Base-by-base conservation (phyloP, 2,329 filamentous ascomycete species). In the Penicillium sp. region DNA sequence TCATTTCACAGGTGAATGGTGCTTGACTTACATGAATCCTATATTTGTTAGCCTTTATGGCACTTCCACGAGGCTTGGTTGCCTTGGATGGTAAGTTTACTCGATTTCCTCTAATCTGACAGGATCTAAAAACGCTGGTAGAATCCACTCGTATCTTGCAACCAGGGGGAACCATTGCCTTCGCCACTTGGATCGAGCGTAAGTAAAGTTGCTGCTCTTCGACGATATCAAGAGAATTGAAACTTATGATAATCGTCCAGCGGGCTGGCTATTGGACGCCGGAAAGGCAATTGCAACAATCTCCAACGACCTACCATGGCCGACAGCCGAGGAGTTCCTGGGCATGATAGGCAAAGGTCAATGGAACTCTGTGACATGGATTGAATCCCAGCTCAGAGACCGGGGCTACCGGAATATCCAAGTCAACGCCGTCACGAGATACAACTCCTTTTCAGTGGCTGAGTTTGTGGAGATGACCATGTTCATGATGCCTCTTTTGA, bases 61-160 rank as follows among this genome's bases (percentile, higher is more conserved):
- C 79, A 3, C 75, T 81, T 14, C 76, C 79, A 0, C 61, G 78
- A 22, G 73, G 79, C 0, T 67, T 73, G 6, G 65, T 58, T 7
- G 75, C 72, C 4, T 58, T 77, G 46, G 64, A 67, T 62, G 74
- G 75, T 77, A 62, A 49, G 59, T 54, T 15, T 2, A 4, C 7
- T 8, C 22, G 14, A 15, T 9, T 46, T 25, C 6, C 29, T 22
- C 18, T 6, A n/a, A 42, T 51, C n/a, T 7, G 15, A 48, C 40
- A 14, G 5, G 27, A 44, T 3, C 14, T 47, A 33, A 44, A 8
- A n/a, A 29, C 8, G 7, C 20, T 25, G 12, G n/a, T 44, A 69
- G 73, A 75, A 58, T 65, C 61, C 6, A 63, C 65, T 42, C 67
- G 73, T 15, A 67, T 75, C 40, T 62, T 77, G 29, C 65, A 67